These are phyloP conservation scores for Gossypium aridum DNA, from an alignment of 441 rosid genomes.

Conservation along the genomic window DNA sequence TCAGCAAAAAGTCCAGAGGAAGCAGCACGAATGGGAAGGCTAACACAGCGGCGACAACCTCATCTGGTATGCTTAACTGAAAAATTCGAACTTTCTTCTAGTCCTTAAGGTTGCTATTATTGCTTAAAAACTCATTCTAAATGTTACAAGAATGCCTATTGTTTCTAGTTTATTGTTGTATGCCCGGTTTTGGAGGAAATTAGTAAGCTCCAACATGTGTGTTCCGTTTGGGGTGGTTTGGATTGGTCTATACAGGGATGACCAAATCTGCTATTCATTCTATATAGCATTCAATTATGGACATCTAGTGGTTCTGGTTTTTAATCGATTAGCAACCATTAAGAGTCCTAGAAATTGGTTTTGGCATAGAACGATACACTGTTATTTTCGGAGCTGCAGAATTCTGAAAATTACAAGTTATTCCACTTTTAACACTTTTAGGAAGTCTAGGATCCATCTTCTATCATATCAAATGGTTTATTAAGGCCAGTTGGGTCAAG, in stretches of 20 bases:
- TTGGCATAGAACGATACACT: neutral
- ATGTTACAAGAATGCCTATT: neutral
- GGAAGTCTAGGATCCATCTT: neutral
- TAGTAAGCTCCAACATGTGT: neutral
- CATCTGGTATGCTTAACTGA: slow-evolving; percentile 43
- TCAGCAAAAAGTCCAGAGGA: slow-evolving; percentile 77
- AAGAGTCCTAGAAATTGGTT: slow-evolving; percentile 1
- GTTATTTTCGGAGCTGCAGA: neutral
- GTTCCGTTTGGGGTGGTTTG: neutral
- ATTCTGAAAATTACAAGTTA: neutral
- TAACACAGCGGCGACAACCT: slow-evolving; percentile 51
- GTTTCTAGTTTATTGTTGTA: neutral
- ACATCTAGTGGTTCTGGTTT: neutral
- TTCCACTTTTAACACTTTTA: neutral
- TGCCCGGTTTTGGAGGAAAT: neutral
- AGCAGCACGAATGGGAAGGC: slow-evolving; percentile 79
- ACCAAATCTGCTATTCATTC: neutral
- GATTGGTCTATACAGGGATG: neutral
- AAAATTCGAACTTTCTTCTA: neutral
- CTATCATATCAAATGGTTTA: neutral
- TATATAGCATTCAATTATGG: neutral
- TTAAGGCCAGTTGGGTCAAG: neutral
- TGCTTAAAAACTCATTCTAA: neutral
- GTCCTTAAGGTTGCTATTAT: neutral
- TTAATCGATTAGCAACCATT: neutral